Base-by-base conservation (phyloP, 768 basidiomycete genomes). In the Trametes elegans region DNA sequence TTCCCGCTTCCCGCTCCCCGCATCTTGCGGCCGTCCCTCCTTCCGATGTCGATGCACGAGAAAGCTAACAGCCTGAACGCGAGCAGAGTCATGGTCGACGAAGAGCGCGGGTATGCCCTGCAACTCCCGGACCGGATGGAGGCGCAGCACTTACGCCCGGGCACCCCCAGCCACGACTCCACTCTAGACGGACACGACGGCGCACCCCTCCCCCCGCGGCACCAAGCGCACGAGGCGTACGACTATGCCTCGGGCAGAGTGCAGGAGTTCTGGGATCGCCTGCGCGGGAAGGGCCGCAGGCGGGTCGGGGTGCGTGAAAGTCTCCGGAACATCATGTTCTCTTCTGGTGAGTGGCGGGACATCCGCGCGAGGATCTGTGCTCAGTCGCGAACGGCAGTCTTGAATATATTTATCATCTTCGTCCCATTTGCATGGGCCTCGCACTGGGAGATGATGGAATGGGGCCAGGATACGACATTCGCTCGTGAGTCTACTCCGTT, bases 401-500 rank as follows among this genome's bases (percentile, higher is more conserved):
- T 85, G 21, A 86, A 85, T 61, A 9, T 79, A 6, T 75, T 87
- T 23, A 59, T 86, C n/a, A 23, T 85, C 1, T 74, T 83, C 57
- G 74, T 85, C 8, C 84, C 85, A 0, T 52, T 85, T 23, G 78
- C 84, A 16, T 87, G 84, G 84, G 75, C 71, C 9, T 74, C 79
- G 0, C 80, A 56, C 29, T 54, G 44, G 48, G 55, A 47, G 34
- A 42, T 50, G 41, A 39, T 31, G 13, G 18, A 39, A 16, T 80
- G 76, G 76, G 55, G 63, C 16, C 61, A 67, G 52, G 61, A 60
- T n/a, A 46, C 68, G 7, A 77, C 76, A 13, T 85, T 83, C 59
- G 64, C 74, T 21, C 67, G 80, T 83, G 64, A 55, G 80, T 66
- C 51, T 41, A 3, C 2, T 7, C 11, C 14, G 23, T 32, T 35